Conservation (phyloP, 805 yeast genomes). For the Kazachstania martiniae region DNA sequence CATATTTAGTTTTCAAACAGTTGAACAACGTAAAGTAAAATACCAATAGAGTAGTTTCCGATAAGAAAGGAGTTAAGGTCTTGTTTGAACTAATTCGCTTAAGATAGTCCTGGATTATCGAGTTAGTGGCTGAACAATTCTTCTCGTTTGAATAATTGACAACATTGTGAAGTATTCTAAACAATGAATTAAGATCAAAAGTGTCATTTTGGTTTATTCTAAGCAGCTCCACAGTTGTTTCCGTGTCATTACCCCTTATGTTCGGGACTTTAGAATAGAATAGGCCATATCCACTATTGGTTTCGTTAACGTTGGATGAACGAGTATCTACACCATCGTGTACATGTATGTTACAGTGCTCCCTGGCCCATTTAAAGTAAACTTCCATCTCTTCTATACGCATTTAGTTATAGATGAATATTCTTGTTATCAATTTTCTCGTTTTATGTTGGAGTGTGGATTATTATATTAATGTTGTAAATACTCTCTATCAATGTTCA, state of each 20-base stretch:
- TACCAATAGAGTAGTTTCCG: conserved; percentile 16
- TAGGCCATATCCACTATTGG: conserved; percentile 28
- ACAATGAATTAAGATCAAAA: conserved; percentile 24
- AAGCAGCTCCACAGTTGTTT: too few relatives aligned
- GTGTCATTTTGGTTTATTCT: conserved; percentile 29
- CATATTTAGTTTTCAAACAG: conserved; percentile 6
- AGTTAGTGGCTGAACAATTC: conserved; percentile 18
- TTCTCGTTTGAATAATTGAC: conserved; percentile 17
- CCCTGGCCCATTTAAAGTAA: background rate
- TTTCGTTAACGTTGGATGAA: conserved; percentile 5
- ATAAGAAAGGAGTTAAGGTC: conserved; percentile 7
- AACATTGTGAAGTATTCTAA: conserved; percentile 11
- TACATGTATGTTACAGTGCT: background rate
- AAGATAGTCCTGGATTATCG: conserved; percentile 23
- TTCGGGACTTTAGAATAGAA: too few relatives aligned
- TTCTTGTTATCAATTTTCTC: too few relatives aligned
- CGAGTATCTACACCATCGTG: background rate
- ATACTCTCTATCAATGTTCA: too few relatives aligned
- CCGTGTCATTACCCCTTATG: too few relatives aligned
- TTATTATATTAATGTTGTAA: too few relatives aligned
- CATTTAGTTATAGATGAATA: too few relatives aligned
- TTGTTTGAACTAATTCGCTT: conserved; percentile 13
- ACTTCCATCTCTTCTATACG: background rate
- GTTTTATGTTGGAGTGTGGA: too few relatives aligned
- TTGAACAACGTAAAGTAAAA: conserved; percentile 12